Evolutionary conservation across 441 rosid species (phyloP).

Genomic region (Adansonia grandidieri): DNA sequence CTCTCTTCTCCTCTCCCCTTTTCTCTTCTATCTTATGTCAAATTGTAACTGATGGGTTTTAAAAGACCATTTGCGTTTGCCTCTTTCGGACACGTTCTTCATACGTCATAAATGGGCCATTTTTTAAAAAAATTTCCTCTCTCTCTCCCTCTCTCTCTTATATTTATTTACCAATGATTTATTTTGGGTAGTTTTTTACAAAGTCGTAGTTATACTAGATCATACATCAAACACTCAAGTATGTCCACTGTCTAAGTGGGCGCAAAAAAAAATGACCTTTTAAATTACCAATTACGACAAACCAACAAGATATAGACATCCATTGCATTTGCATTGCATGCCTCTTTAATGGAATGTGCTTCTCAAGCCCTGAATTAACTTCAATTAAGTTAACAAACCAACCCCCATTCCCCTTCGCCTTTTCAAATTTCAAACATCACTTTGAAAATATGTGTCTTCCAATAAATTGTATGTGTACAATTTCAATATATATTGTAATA

Average conservation of each 20-base stretch:
- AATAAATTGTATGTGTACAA: too few species aligned
- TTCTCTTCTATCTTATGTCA: not conserved
- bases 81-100: not conserved
- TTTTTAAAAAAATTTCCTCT: not conserved
- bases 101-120: not conserved
- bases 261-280: not conserved
- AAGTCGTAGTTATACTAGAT: not conserved
- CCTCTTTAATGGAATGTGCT: not conserved
- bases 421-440: not conserved
- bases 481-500: too few species aligned
- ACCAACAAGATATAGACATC: not conserved
- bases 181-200: not conserved
- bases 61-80: constrained; percentile 5
- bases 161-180: not conserved
- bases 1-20: not conserved
- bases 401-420: not conserved
- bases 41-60: not conserved
- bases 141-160: not conserved
- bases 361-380: not conserved
- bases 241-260: not conserved
- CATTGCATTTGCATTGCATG: not conserved
- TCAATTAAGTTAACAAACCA: not conserved
- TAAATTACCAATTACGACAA: constrained; percentile 1
- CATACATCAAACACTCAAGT: not conserved
- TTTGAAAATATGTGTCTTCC: not conserved